These are phyloP conservation scores for Pythium rishiriense DNA, from an alignment of 352 stramenopile genomes.

Conservation along the genomic window DNA sequence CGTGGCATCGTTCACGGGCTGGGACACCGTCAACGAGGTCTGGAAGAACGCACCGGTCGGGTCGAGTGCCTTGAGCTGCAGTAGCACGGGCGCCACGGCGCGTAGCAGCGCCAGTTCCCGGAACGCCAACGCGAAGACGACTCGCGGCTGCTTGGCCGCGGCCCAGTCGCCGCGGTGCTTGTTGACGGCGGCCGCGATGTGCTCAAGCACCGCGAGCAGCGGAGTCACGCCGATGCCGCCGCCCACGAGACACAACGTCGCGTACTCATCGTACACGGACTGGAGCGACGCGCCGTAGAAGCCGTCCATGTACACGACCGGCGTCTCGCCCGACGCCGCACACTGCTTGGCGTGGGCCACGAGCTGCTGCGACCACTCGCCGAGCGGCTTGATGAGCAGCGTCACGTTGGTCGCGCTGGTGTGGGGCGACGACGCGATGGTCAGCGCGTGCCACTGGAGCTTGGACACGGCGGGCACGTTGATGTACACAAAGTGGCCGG, in stretches of 20 bases:
- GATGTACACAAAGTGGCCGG: slow-evolving; percentile 46
- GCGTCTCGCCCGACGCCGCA: slow-evolving; percentile 11
- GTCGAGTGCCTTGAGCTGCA: slow-evolving; percentile 10
- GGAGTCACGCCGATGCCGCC: slow-evolving; percentile 43
- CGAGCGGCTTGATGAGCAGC: slow-evolving; percentile 41
- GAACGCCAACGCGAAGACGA: slow-evolving; percentile 31
- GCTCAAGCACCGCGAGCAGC: slow-evolving; percentile 38
- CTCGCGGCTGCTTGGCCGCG: slow-evolving; percentile 2
- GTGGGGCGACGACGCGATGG: slow-evolving; percentile 40
- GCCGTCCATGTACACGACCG: slow-evolving; percentile 41
- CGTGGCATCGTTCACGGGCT: neutral
- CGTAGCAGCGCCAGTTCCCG: slow-evolving; percentile 37
- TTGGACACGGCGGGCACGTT: slow-evolving; percentile 43
- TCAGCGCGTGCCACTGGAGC: slow-evolving; percentile 51
- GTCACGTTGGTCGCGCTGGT: slow-evolving; percentile 28
- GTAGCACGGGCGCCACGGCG: slow-evolving; percentile 25
- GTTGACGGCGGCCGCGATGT: slow-evolving; percentile 30
- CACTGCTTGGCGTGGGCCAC: slow-evolving; percentile 36
- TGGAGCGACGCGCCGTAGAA: slow-evolving; percentile 40
- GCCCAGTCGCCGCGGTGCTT: neutral
- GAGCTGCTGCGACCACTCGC: slow-evolving; percentile 36
- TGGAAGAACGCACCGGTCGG: slow-evolving; percentile 8
- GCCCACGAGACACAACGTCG: slow-evolving; percentile 19
- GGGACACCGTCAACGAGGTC: neutral
- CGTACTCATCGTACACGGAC: slow-evolving; percentile 32